Evolutionary conservation across 139 green algal species (phyloP).

Genomic region (Axilococcus clingmanii): DNA sequence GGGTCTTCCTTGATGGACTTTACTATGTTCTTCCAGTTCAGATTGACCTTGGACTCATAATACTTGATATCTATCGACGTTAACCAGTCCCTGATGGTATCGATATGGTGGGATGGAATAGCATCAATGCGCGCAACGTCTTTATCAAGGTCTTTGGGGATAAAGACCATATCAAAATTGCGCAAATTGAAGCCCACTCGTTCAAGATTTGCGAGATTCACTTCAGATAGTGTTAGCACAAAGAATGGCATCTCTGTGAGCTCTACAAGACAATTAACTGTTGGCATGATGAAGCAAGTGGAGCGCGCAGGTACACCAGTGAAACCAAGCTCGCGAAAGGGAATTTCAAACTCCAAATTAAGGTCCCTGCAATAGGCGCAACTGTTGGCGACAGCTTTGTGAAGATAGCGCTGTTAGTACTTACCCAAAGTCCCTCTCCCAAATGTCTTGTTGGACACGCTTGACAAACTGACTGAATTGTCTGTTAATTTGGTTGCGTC

Average conservation of each 20-base stretch:
- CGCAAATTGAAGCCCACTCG: conserved; percentile 96
- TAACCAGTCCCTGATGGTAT: conserved; percentile 93
- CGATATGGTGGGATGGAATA: conserved; percentile 78
- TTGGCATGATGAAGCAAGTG: conserved; percentile 83
- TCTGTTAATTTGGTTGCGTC: conserved; percentile 87
- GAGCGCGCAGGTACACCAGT: conserved; percentile 70
- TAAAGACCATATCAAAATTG: conserved; percentile 97
- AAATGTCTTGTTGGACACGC: conserved; percentile 69
- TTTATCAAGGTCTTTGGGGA: conserved; percentile 86
- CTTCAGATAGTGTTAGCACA: conserved; percentile 69
- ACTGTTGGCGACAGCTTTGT: not conserved
- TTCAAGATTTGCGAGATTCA: conserved; percentile 97
- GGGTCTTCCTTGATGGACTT: conserved; percentile 87
- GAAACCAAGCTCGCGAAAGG: conserved; percentile 95
- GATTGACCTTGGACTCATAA: conserved; percentile 96
- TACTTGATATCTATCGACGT: conserved; percentile 85
- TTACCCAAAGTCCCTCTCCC: conserved; percentile 56
- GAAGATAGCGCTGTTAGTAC: not conserved
- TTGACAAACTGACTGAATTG: conserved; percentile 69
- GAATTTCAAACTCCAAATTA: conserved; percentile 95
- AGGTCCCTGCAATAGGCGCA: conserved; percentile 47
- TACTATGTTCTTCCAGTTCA: conserved; percentile 97
- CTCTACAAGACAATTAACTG: conserved; percentile 95
- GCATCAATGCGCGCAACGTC: conserved; percentile 79
- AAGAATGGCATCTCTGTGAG: conserved; percentile 93